Evolutionary conservation across 441 rosid species (phyloP), one percentile per base, ranked within the genome.

Genomic region (Erodium texanum): DNA sequence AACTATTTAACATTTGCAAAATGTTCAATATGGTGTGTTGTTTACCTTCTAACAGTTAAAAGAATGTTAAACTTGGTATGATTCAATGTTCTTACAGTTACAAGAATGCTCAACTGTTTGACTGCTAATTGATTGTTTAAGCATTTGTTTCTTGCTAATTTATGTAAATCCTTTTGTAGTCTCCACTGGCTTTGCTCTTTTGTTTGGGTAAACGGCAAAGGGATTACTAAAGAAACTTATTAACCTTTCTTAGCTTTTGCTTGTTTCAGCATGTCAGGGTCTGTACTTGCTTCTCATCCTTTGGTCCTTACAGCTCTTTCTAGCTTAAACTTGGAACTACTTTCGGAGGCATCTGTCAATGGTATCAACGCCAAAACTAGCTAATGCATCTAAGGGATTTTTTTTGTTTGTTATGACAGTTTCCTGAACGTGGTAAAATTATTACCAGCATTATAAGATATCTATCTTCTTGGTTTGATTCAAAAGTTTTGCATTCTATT

Each of bases 281-380:
- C 89, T 71, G 73, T 81, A 66, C 96, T 95, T 80, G 92, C 98
- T n/a, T 81, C 86, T 82, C 96, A 95, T 67, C 96, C 98, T 19
- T 78, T 92, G 86, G 93, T 92, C 72, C 85, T 78, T 73, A 79
- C 96, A 66, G 96, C 99, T 76, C 90, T 95, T 66, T 83, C 99
- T 76, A 87, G 97, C 82, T 85, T 95, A 83, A 88, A 82, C 75
- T 79, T 93, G 65, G 96, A 92, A 74, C 78, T 88, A 66, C 92
- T 90, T 62, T 90, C 98, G 4, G 99, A 92, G 88, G 99, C 97
- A 62, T 85, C 97, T 77, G 97, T 95, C 32, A 94, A 92, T 82
- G 99, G 97, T 94, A 94, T 79, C 66, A 62, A 74, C 56, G 32
- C 61, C 64, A 18, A 70, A 70, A 69, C 63, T 36, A 68, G 62